Evolutionary conservation across 2,329 filamentous ascomycete species (phyloP).

Genomic region (Apiospora koreana): DNA sequence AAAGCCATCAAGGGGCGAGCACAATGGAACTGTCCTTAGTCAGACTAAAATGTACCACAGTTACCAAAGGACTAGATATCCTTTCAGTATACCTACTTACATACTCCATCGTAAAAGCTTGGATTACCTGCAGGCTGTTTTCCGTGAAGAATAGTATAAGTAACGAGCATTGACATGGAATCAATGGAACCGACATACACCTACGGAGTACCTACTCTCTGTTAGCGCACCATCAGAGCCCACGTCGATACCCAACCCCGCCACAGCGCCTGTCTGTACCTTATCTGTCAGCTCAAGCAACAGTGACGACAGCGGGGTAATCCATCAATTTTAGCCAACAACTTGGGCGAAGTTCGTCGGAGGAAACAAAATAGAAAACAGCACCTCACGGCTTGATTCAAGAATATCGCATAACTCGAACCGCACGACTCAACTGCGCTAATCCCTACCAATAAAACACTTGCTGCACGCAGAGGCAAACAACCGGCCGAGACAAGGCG

Average conservation of each 20-base stretch:
- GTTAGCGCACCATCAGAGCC: neutral
- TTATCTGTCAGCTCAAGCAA: neutral
- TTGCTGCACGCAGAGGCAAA: neutral
- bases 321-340: neutral
- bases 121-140: neutral
- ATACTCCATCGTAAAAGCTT: neutral
- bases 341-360: neutral
- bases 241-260: neutral
- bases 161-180: neutral
- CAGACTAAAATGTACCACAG: too few species aligned
- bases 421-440: neutral
- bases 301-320: slow-evolving; percentile 13
- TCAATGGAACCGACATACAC: neutral
- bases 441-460: neutral
- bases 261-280: neutral
- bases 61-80: neutral
- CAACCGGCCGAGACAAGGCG: neutral
- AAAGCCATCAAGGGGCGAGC: too few species aligned
- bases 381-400: neutral
- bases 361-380: neutral
- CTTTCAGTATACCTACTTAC: too few species aligned
- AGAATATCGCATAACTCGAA: neutral
- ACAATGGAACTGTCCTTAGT: too few species aligned
- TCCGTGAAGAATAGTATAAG: neutral
- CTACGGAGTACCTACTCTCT: too few species aligned